phyloP scores from a whole-genome alignment of 495 filamentous ascomycete species.

The Penicillium alfredii region DNA sequence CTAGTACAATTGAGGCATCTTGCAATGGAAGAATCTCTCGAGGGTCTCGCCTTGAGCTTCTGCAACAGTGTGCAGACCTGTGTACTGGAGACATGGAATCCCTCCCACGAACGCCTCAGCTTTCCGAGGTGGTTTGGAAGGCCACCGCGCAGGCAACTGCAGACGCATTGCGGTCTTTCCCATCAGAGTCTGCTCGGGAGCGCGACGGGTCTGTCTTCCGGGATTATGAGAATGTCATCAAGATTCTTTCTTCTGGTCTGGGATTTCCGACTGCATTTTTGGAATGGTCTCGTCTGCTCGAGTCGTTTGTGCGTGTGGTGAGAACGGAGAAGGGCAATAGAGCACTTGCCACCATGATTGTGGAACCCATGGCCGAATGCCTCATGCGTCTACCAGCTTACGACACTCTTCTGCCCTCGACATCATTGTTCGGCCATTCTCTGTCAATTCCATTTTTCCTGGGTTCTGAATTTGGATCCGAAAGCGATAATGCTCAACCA shows the following conservation, averaged over 20 bases:
- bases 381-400: slow-evolving; percentile 16
- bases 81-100: slow-evolving; percentile 7
- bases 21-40: slow-evolving; percentile 48
- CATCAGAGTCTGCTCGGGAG: slow-evolving; percentile 38
- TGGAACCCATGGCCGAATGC: slow-evolving; percentile 64
- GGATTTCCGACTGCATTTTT: slow-evolving; percentile 35
- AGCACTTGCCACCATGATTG: slow-evolving; percentile 51
- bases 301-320: slow-evolving; percentile 50
- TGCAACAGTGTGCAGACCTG: slow-evolving; percentile 38
- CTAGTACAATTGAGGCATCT: slow-evolving; percentile 35
- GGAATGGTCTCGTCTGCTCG: slow-evolving; percentile 58
- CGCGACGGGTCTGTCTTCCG: slow-evolving; percentile 40
- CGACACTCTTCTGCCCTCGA: slow-evolving; percentile 24
- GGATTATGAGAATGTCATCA: slow-evolving; percentile 65
- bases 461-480: slow-evolving; percentile 6
- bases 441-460: slow-evolving; percentile 30
- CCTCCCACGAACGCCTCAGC: slow-evolving; percentile 2
- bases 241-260: slow-evolving; percentile 59
- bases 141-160: slow-evolving; percentile 29
- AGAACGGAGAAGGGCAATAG: slow-evolving; percentile 61
- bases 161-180: slow-evolving; percentile 33
- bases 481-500: background rate
- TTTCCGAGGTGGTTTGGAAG: slow-evolving; percentile 31
- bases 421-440: slow-evolving; percentile 31
- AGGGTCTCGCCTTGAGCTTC: slow-evolving; percentile 39